Evolutionary conservation across 2,329 filamentous ascomycete species (phyloP).

Genomic region (Aschersonia sp.): DNA sequence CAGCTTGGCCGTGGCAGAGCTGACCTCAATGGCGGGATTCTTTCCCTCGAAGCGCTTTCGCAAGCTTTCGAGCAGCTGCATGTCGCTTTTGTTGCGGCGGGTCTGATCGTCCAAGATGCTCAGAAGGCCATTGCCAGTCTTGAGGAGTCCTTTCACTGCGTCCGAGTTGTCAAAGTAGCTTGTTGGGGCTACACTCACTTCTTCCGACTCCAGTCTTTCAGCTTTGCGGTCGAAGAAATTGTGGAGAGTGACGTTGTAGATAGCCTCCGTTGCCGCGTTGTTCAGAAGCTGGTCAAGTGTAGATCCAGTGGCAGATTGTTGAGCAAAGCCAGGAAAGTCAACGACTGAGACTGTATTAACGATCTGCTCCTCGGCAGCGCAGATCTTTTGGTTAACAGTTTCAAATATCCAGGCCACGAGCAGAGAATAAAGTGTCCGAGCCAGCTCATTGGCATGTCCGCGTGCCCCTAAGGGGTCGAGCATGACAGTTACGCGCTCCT

Average conservation of each 20-base stretch:
- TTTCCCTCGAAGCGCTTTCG: slow-evolving; percentile 90
- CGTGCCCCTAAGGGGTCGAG: slow-evolving; percentile 82
- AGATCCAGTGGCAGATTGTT: slow-evolving; percentile 69
- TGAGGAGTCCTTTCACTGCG: slow-evolving; percentile 80
- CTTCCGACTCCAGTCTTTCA: slow-evolving; percentile 85
- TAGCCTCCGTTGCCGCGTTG: slow-evolving; percentile 81
- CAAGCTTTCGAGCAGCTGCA: slow-evolving; percentile 80
- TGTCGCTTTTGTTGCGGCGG: slow-evolving; percentile 71
- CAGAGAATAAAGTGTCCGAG: slow-evolving; percentile 83
- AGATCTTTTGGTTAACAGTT: slow-evolving; percentile 77
- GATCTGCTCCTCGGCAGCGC: slow-evolving; percentile 74
- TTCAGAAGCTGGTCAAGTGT: slow-evolving; percentile 83
- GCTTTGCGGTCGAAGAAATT: slow-evolving; percentile 94
- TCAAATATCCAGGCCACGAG: slow-evolving; percentile 91
- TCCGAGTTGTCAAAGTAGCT: slow-evolving; percentile 98
- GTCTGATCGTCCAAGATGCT: slow-evolving; percentile 96
- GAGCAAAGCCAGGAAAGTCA: slow-evolving; percentile 91
- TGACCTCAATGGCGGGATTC: slow-evolving; percentile 76
- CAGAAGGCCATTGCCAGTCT: slow-evolving; percentile 80
- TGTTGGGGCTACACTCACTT: slow-evolving; percentile 76
- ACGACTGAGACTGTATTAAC: slow-evolving; percentile 90
- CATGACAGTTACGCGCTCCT: slow-evolving; percentile 97
- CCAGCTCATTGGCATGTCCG: slow-evolving; percentile 84
- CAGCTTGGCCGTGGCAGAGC: slow-evolving; percentile 57
- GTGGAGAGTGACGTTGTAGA: slow-evolving; percentile 88